Evolutionary conservation across 441 rosid genomes (phyloP), one percentile per base, ranked within the genome.

Genomic region (Aquilaria agallochum): DNA sequence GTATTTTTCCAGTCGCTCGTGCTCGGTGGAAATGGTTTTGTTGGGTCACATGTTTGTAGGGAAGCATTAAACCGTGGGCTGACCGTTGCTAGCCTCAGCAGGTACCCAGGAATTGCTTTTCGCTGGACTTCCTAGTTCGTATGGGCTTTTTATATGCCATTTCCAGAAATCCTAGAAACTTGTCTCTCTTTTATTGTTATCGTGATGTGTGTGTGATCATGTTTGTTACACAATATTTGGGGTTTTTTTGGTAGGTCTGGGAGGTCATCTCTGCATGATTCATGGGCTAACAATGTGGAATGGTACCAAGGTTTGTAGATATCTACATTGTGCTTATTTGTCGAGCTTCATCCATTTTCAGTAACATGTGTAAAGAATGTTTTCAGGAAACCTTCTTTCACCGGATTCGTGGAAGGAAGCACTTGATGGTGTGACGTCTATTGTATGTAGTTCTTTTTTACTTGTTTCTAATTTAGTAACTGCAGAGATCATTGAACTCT

Each of bases 11-110:
- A 94, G 99, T 76, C 91, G 68, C 97, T 94, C 74, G 97, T 94
- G 50, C 69, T 94, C 64, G 99, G 99, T 60, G 99, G 99, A 64
- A 94, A 81, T 82, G 99, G 97, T 61, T 94, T 91, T 83, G 96
- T 94, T 70, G 99, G 99, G 64, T 84, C 97, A 31, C 88, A 88
- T 62, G 64, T 94, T 1, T 87, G 90, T 74, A 85, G 68, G 78
- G 97, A 94, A 84, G 98, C 98, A 71, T 65, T 90, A 44, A 76
- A 82, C 60, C 85, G 88, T 36, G 96, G 95, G 58, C 53, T 89
- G 53, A 53, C 84, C 57, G 92, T 90, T 71, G 86, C 90, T 64
- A 90, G 98, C 84, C 88, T 94, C 68, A 94, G 95, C 93, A 94
- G 98, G 96, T 94, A 76, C 54, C 44, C 27, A 20, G 27, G 27